A percentile compares a stretch with the other conserved stretches of the same genome.
These are phyloP conservation scores for Atkinsonella texensis DNA, from an alignment of 2,329 filamentous ascomycete species.

Conservation along the genomic window DNA sequence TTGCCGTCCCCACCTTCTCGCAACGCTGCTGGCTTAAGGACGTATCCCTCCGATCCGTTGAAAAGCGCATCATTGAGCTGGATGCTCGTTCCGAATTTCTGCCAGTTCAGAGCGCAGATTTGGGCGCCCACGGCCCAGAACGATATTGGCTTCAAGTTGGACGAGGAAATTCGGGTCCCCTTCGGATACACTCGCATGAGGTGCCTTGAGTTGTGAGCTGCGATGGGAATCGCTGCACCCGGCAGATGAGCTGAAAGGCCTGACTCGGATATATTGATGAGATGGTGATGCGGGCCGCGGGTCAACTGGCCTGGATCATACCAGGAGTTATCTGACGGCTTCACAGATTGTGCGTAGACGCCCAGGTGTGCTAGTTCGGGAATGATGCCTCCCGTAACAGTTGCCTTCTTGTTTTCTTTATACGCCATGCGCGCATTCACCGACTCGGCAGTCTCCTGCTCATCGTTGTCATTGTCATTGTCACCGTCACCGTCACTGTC, in stretches of 20 bases:
- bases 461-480: constrained; percentile 21
- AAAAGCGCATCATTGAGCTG: constrained; percentile 60
- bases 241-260: constrained; percentile 42
- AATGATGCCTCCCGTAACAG: constrained; percentile 40
- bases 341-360: constrained; percentile 59
- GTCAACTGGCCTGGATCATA: constrained; percentile 35
- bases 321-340: constrained; percentile 55
- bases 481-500: constrained; percentile 10
- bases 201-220: constrained; percentile 48
- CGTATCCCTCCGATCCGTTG: constrained; percentile 50
- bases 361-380: constrained; percentile 54
- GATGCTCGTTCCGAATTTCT: constrained; percentile 52
- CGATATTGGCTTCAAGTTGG: constrained; percentile 48
- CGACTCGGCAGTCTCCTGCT: constrained; percentile 31
- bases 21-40: constrained; percentile 51
- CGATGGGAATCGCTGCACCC: constrained; percentile 32
- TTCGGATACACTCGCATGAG: constrained; percentile 63
- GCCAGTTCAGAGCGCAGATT: constrained; percentile 59
- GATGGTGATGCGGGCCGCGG: constrained; percentile 51
- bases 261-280: constrained; percentile 58
- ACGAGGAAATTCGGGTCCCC: constrained; percentile 54
- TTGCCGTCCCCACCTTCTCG: constrained; percentile 42
- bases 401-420: constrained; percentile 39
- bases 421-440: constrained; percentile 38
- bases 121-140: constrained; percentile 59